phyloP scores from a whole-genome alignment of 106 monocot species.

The Acorus gramineus region DNA sequence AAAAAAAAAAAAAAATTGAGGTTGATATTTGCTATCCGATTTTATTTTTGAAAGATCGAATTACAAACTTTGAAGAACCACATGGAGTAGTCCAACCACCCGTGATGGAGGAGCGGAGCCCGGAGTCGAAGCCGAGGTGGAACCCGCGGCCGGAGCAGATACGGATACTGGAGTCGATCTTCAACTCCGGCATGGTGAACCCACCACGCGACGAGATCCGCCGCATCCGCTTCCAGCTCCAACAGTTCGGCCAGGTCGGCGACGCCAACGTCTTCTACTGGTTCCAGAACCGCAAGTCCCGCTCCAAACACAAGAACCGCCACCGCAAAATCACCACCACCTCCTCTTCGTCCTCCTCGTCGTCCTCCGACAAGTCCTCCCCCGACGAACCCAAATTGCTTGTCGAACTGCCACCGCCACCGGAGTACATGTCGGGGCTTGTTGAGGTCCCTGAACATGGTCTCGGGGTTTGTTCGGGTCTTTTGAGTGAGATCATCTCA shows the following conservation, averaged over 20 bases:
- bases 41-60: too few relatives aligned
- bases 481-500: constrained; percentile 8
- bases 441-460: neutral
- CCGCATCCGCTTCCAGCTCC: constrained; percentile 2
- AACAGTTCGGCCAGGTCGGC: constrained; percentile 9
- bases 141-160: constrained; percentile 17
- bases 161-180: constrained; percentile 10
- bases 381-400: neutral
- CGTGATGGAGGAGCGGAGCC: constrained; percentile 1
- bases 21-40: too few relatives aligned
- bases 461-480: constrained; percentile 7
- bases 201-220: constrained; percentile 12
- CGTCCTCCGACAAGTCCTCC: constrained; percentile 3
- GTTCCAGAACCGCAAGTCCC: constrained; percentile 17
- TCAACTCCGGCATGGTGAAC: constrained; percentile 15
- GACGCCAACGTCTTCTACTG: constrained; percentile 19
- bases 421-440: neutral
- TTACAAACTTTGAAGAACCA: too few relatives aligned
- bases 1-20: too few relatives aligned
- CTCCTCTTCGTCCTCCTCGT: constrained; percentile 8
- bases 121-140: constrained; percentile 9
- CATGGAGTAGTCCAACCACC: too few relatives aligned
- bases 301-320: constrained; percentile 6
- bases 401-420: neutral
- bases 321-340: neutral